Percentiles rank a stretch among this genome's conserved stretches.
phyloP scores from a whole-genome alignment of 2,329 filamentous ascomycete species.

The Pseudogymnoascus sp. region DNA sequence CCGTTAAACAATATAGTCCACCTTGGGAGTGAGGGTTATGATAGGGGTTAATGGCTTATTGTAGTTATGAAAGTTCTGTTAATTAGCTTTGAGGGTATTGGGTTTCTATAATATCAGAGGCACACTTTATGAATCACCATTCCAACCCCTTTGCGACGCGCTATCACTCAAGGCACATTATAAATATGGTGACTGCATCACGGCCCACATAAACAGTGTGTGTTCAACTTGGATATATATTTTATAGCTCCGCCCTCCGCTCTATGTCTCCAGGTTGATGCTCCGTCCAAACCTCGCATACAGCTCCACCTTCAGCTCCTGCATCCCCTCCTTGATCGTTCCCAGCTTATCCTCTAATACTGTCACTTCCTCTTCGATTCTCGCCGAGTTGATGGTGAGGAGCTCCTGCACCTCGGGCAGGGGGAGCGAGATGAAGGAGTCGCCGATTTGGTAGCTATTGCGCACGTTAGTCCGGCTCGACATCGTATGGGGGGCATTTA shows the following conservation, averaged over 20 bases:
- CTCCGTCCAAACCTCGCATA: conserved; percentile 94
- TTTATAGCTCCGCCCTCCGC: neutral
- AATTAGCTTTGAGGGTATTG: neutral
- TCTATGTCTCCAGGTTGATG: conserved; percentile 88
- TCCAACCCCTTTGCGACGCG: neutral
- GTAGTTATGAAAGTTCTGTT: neutral
- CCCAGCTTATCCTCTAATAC: conserved; percentile 68
- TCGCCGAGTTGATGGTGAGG: conserved; percentile 60
- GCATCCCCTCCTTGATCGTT: conserved; percentile 76
- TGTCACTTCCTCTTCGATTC: conserved; percentile 68
- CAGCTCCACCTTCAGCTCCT: conserved; percentile 77
- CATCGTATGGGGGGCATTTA: too few relatives aligned
- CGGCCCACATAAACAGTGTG: neutral
- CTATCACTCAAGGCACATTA: neutral
- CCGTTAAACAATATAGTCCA: neutral
- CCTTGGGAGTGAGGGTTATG: neutral
- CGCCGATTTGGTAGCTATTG: conserved; percentile 85
- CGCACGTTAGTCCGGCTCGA: neutral
- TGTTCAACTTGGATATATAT: conserved; percentile 8
- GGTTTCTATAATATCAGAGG: neutral
- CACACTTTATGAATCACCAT: neutral
- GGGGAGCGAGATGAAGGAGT: conserved; percentile 84
- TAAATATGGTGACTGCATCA: neutral
- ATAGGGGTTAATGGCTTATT: neutral
- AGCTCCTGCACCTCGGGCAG: conserved; percentile 81